Evolutionary conservation across 257 asterid genomes (phyloP).

Genomic region (Nicotiana obtusifolia): DNA sequence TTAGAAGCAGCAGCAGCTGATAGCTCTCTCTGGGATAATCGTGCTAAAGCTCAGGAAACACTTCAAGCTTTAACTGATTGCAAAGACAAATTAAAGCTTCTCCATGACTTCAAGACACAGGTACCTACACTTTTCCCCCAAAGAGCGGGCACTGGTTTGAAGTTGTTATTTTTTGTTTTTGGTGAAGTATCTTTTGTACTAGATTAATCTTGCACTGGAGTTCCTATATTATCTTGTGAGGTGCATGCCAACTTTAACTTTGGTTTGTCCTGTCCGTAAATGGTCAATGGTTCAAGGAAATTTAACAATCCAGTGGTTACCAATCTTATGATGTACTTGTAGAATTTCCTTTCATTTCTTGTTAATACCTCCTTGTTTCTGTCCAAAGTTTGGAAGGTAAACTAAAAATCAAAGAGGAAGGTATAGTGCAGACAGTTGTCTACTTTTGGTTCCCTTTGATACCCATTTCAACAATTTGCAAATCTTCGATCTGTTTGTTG

Average conservation of each 20-base stretch:
- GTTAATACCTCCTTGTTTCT: neutral
- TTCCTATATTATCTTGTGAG: neutral
- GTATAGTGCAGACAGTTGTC: neutral
- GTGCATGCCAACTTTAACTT: neutral
- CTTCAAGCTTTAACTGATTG: constrained; percentile 86
- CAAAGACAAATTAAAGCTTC: constrained; percentile 82
- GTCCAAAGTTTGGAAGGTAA: neutral
- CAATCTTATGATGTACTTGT: neutral
- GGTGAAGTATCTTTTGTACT: neutral
- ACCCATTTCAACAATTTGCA: neutral
- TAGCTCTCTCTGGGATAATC: constrained; percentile 93
- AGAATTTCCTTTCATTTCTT: neutral
- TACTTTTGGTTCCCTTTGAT: neutral
- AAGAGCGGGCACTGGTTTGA: neutral
- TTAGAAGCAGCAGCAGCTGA: constrained; percentile 82
- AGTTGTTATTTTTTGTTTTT: neutral
- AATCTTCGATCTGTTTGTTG: neutral
- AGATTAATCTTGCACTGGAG: neutral
- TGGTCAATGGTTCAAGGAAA: neutral
- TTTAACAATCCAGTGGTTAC: constrained; percentile 1
- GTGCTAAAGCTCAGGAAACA: constrained; percentile 80
- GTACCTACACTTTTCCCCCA: constrained; percentile 28
- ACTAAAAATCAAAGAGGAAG: neutral
- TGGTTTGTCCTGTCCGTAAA: neutral
- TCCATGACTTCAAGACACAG: constrained; percentile 80